Evolutionary conservation across 345 rosid species (phyloP), one percentile per base, ranked within the genome.

Genomic region (Alliaria petiolata): DNA sequence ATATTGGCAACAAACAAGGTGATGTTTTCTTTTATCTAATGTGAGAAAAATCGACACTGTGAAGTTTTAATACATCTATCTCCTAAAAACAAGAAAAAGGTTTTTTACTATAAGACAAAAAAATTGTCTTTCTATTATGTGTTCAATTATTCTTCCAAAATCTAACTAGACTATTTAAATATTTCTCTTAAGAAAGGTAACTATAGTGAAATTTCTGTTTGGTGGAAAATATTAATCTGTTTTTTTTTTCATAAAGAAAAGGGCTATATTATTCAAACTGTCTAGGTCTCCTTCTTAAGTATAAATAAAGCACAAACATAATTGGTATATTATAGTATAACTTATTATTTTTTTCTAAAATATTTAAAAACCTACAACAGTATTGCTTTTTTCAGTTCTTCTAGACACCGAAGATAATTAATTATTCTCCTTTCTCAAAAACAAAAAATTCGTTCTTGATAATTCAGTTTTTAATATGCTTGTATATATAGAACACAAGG

Each of bases 51-150:
- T 31, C 6, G 62, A 54, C 44, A 55, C 31, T 1, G 34, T 43
- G 0, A 43, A 33, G 4, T 10, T 36, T 36, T 26, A 50, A 60
- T 38, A 49, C 34, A 17, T 28, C 0, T 25, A n/a, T 7, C 26
- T 70, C 60, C 42, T 49, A 15, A 49, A 60, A 70, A 70, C 67
- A 49, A 60, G 75, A 60, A 59, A 69, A 59, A 0, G 4, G 67
- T n/a, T n/a, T 70, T 8, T 70, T 38, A 38, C 4, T 19, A 50
- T 28, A 40, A 70, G 13, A 70, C 42, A 28, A 1, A 35, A n/a
- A 3, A 9, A 7, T 0, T 70, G 42, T 61, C 46, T 57, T 44
- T 57, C 36, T 9, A 39, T 17, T 26, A 28, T 3, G 6, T 1
- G n/a, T 58, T 12, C 44, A 19, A 31, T 19, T 5, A 43, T 35